Evolutionary conservation across 2,329 filamentous ascomycete species (phyloP).

Genomic region (Plenodomus tracheiphilus): DNA sequence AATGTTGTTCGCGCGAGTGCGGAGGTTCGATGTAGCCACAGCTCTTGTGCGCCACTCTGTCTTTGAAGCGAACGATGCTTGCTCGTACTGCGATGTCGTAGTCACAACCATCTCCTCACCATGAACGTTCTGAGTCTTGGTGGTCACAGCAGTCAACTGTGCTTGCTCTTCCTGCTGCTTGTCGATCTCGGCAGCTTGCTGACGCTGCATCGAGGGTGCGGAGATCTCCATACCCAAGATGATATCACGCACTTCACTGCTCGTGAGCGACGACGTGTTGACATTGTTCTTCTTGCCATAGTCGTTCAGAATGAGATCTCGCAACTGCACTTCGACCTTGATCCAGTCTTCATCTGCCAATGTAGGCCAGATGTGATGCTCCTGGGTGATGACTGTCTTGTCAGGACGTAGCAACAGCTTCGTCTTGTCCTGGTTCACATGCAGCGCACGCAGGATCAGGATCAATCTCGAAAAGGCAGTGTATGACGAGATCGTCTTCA

Average conservation of each 20-base stretch:
- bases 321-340: constrained; percentile 95
- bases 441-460: constrained; percentile 88
- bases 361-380: constrained; percentile 98
- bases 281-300: constrained; percentile 99
- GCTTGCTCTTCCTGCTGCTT: constrained; percentile 98
- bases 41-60: constrained; percentile 97
- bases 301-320: constrained; percentile 95
- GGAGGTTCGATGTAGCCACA: constrained; percentile 93
- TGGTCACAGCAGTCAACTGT: constrained; percentile 94
- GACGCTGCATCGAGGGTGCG: constrained; percentile 94
- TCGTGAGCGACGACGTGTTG: constrained; percentile 95
- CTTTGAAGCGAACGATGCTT: constrained; percentile 96
- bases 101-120: constrained; percentile 98
- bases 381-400: constrained; percentile 97
- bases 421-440: constrained; percentile 98
- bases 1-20: constrained; percentile 94
- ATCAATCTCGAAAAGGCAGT: constrained; percentile 96
- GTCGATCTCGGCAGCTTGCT: constrained; percentile 97
- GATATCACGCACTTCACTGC: constrained; percentile 95
- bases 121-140: constrained; percentile 95
- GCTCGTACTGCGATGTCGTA: constrained; percentile 96
- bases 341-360: constrained; percentile 97
- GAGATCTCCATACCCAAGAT: constrained; percentile 99
- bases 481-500: constrained; percentile 98
- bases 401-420: constrained; percentile 93